A percentile compares a stretch with the other conserved stretches of the same genome.
Evolutionary conservation across 2,329 filamentous ascomycete species (phyloP).

Genomic region (Microcera coccophila): DNA sequence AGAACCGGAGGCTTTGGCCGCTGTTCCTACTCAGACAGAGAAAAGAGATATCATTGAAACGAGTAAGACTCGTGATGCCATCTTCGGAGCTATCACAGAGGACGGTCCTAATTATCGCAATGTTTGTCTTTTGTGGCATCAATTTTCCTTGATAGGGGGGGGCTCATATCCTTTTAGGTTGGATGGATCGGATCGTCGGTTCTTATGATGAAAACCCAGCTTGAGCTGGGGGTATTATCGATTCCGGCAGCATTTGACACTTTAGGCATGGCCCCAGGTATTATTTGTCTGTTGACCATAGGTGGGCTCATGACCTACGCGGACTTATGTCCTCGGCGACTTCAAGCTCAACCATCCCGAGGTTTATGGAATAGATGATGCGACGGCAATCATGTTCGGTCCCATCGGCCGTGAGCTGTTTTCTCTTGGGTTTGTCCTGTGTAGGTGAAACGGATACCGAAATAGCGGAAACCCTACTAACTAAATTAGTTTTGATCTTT

Average conservation of each 20-base stretch:
- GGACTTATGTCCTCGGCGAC: conserved; percentile 47
- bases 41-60: no score
- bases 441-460: conserved; percentile 24
- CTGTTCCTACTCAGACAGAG: no score
- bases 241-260: conserved; percentile 44
- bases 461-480: no score
- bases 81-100: conserved; percentile 24
- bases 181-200: conserved; percentile 42
- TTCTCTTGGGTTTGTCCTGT: conserved; percentile 32
- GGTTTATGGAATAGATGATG: conserved; percentile 52
- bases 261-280: conserved; percentile 46
- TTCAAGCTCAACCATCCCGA: conserved; percentile 49
- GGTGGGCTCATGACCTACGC: conserved; percentile 44
- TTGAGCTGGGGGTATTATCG: conserved; percentile 46
- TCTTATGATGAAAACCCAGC: conserved; percentile 45
- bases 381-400: conserved; percentile 45
- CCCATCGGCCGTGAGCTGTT: conserved; percentile 41
- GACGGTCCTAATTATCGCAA: conserved; percentile 29
- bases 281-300: conserved; percentile 39
- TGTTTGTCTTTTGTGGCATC: no score
- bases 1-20: no score
- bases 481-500: no score
- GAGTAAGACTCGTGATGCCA: conserved; percentile 22
- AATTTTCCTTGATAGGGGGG: no score
- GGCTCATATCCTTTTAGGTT: no score